These are phyloP conservation scores for Curvularia eragrostidis DNA, from an alignment of 2,329 filamentous ascomycete genomes.

Conservation along the genomic window DNA sequence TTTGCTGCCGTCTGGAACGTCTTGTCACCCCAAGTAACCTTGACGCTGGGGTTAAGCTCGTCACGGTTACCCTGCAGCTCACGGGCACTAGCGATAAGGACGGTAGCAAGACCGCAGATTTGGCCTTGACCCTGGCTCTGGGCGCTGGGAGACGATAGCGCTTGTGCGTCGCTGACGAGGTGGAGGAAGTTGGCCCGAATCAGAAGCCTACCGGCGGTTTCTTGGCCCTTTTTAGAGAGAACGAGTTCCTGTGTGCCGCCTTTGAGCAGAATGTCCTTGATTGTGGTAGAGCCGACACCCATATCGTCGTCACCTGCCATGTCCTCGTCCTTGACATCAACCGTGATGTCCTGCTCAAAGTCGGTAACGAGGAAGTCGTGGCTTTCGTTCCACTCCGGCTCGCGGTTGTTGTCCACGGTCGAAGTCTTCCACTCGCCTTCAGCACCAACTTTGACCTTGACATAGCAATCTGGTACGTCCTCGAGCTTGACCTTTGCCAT, in stretches of 20 bases:
- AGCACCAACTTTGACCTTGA: slow-evolving; percentile 54
- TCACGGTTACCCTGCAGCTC: slow-evolving; percentile 54
- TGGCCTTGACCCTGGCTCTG: slow-evolving; percentile 32
- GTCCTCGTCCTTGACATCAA: slow-evolving; percentile 57
- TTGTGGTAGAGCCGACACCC: slow-evolving; percentile 51
- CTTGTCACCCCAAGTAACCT: slow-evolving; percentile 53
- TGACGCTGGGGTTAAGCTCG: slow-evolving; percentile 56
- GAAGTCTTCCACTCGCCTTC: slow-evolving; percentile 55
- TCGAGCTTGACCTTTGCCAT: slow-evolving; percentile 53
- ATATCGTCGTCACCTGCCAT: slow-evolving; percentile 54
- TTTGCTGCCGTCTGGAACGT: slow-evolving; percentile 54
- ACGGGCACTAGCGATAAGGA: slow-evolving; percentile 54
- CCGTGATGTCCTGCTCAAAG: slow-evolving; percentile 52
- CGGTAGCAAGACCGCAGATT: slow-evolving; percentile 52
- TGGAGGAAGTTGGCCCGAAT: slow-evolving; percentile 53
- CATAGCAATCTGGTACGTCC: slow-evolving; percentile 58
- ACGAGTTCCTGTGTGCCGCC: slow-evolving; percentile 53
- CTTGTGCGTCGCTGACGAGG: slow-evolving; percentile 48
- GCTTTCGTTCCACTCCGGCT: slow-evolving; percentile 58
- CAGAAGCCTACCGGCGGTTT: slow-evolving; percentile 46
- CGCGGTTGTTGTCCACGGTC: slow-evolving; percentile 52
- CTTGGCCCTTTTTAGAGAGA: slow-evolving; percentile 50
- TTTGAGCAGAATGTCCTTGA: slow-evolving; percentile 53
- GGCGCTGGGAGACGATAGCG: slow-evolving; percentile 40
- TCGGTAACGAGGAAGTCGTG: slow-evolving; percentile 58